Conservation (phyloP, 2,329 filamentous ascomycete genomes). For the Malbranchea zuffiana region DNA sequence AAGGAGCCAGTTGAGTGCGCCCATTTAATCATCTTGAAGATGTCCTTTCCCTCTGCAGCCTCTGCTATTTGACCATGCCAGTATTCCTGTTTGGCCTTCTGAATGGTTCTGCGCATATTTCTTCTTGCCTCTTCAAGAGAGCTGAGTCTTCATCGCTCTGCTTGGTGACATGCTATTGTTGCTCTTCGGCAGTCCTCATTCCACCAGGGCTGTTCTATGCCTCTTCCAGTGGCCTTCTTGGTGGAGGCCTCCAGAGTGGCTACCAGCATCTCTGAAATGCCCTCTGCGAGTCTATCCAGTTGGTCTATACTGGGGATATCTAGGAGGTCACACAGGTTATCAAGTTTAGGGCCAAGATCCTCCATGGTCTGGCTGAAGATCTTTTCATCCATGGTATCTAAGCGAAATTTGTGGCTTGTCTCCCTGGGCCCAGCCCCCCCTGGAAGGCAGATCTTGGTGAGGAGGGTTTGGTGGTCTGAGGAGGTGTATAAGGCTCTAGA, state of each 20-base stretch:
- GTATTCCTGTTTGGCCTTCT: conserved; percentile 2
- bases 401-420: neutral
- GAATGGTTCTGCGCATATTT: neutral
- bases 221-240: neutral
- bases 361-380: neutral
- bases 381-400: neutral
- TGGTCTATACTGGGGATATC: neutral
- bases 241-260: neutral
- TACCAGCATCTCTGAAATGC: neutral
- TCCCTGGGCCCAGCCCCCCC: neutral
- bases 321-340: neutral
- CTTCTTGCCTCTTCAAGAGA: conserved; percentile 1
- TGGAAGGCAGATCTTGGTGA: neutral
- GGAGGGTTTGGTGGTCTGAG: conserved; percentile 2
- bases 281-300: neutral
- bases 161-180: neutral
- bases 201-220: conserved; percentile 1
- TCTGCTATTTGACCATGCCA: conserved; percentile 2
- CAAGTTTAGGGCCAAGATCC: neutral
- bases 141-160: neutral
- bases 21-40: conserved; percentile 5
- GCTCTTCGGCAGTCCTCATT: neutral
- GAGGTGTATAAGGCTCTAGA: neutral
- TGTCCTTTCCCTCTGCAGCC: conserved; percentile 3
- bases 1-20: conserved; percentile 5